Base-by-base conservation (phyloP, 495 filamentous ascomycete species). In the Neurospora sublineolata region DNA sequence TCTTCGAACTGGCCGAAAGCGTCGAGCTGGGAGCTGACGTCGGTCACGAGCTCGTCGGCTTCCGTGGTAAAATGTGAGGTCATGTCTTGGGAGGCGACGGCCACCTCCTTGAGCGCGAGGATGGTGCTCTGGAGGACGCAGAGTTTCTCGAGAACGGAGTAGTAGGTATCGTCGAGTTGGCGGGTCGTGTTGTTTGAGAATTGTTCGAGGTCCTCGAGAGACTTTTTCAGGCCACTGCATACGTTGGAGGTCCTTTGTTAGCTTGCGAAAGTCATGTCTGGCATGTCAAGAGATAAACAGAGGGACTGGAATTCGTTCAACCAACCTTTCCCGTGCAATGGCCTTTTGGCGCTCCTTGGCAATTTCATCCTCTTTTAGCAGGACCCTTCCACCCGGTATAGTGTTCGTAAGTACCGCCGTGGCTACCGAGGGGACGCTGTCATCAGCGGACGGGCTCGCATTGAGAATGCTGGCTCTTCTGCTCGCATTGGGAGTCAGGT, bases 161-260 rank as follows among this genome's bases (percentile, higher is more conserved):
- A 94, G 82, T 97, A 97, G 0, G 91, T 93, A 75, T 91, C 90
- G 76, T 97, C 93, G n/a, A 97, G 86, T 60, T 87, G 87, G 73
- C 87, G 86, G 23, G 89, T 95, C 4, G 89, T 88, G 41, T 86
- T 85, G 52, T 79, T 83, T 10, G 85, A 84, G 71, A 84, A 83
- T 12, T 75, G 76, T 33, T 80, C 81, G 18, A 88, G 77, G 36
- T 82, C 79, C 60, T 76, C 60, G 20, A 88, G 75, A 0, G 84
- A 81, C 69, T 80, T 80, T 71, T 77, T 79, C 12, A 86, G 71
- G 41, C 78, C 81, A 71, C 84, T 85, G 67, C 27, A 69, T 37
- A 67, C 4, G 12, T 73, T 74, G 41, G 11, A n/a, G 12, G 30
- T 67, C 30, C 27, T 69, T 78, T 71, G 78, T 76, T 44, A 38